These are phyloP conservation scores for Pseudogymnoascus sp. DNA, from an alignment of 2,329 filamentous ascomycete species.

Conservation along the genomic window DNA sequence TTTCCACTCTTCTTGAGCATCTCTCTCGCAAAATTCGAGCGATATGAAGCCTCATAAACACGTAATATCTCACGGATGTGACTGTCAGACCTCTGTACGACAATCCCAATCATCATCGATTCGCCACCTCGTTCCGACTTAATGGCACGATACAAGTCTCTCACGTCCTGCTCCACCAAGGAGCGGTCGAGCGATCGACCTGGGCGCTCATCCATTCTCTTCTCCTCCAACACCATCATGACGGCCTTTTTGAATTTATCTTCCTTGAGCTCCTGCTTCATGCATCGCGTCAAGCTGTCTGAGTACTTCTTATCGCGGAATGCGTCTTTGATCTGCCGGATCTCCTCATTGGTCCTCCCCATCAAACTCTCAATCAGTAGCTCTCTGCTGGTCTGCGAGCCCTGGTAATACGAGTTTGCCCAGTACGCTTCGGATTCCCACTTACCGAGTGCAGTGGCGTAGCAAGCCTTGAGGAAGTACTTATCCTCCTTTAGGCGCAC, in stretches of 20 bases:
- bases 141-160: conserved; percentile 60
- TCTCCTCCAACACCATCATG: conserved; percentile 72
- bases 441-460: conserved; percentile 77
- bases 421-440: conserved; percentile 96
- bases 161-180: conserved; percentile 64
- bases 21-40: conserved; percentile 78
- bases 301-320: conserved; percentile 90
- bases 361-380: conserved; percentile 89
- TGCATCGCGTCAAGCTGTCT: conserved; percentile 73
- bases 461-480: conserved; percentile 83
- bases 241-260: conserved; percentile 94
- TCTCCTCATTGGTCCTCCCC: conserved; percentile 82
- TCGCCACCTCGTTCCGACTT: conserved; percentile 75
- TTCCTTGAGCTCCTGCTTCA: conserved; percentile 86
- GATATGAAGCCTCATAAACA: conserved; percentile 66
- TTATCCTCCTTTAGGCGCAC: conserved; percentile 65
- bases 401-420: conserved; percentile 97
- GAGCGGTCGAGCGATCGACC: conserved; percentile 28
- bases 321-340: conserved; percentile 74
- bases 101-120: conserved; percentile 76
- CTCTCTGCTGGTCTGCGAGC: conserved; percentile 74
- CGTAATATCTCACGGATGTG: conserved; percentile 76
- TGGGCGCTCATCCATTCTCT: conserved; percentile 66
- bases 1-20: conserved; percentile 86
- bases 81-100: conserved; percentile 70